A percentile compares a stretch with the other conserved stretches of the same genome.
These are phyloP conservation scores for Pseudozyma hubeiensis DNA, from an alignment of 1,284 basidiomycete species.

Conservation along the genomic window DNA sequence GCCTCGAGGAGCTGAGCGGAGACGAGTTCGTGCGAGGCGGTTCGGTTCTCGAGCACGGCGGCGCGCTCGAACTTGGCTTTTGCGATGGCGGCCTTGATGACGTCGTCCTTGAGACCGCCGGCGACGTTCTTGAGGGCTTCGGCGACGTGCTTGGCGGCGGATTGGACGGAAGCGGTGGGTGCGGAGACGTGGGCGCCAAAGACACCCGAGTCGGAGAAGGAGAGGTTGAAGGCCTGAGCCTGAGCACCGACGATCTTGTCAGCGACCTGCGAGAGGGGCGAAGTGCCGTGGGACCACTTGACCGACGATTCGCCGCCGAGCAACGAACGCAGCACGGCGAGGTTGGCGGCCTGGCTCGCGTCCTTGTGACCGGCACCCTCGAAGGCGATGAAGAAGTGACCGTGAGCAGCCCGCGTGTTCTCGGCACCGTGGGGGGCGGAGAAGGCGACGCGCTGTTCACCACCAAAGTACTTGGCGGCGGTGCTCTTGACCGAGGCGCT, in stretches of 20 bases:
- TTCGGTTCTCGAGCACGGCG: conserved; percentile 54
- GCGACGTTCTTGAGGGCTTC: conserved; percentile 62
- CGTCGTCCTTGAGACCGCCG: conserved; percentile 53
- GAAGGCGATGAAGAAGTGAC: conserved; percentile 66
- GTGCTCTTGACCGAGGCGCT: conserved; percentile 35
- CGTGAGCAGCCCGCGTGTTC: conserved; percentile 50
- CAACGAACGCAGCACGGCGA: conserved; percentile 64
- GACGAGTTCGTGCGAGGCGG: conserved; percentile 54
- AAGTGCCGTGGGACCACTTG: conserved; percentile 65
- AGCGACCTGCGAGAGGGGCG: conserved; percentile 55
- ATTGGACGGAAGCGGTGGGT: conserved; percentile 48
- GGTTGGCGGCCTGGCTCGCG: conserved; percentile 47
- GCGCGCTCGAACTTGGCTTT: conserved; percentile 66
- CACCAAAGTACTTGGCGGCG: conserved; percentile 66
- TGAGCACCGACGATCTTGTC: conserved; percentile 47
- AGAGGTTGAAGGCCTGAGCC: conserved; percentile 64
- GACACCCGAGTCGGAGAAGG: conserved; percentile 62
- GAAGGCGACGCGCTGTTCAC: conserved; percentile 63
- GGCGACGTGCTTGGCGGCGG: conserved; percentile 54
- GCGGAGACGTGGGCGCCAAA: conserved; percentile 65
- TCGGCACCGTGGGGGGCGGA: conserved; percentile 60
- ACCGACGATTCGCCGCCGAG: conserved; percentile 64
- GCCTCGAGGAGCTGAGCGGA: conserved; percentile 57
- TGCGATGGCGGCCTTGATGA: conserved; percentile 58
- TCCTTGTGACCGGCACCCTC: conserved; percentile 57